Evolutionary conservation across 2,329 filamentous ascomycete genomes (phyloP).

Genomic region (Colletotrichum ledebouriae): DNA sequence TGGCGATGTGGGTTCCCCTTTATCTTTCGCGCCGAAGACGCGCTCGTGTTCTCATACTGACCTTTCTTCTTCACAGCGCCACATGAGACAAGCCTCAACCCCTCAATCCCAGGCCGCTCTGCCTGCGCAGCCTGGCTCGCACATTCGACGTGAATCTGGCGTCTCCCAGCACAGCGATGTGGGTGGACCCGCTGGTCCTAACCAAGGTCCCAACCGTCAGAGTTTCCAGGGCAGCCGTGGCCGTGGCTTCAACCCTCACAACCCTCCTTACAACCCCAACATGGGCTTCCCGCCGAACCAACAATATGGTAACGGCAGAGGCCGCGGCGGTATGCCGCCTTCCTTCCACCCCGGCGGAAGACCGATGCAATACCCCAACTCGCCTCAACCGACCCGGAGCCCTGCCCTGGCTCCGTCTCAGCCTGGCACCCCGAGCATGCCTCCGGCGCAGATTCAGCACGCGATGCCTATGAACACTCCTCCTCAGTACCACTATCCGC

Average conservation of each 20-base stretch:
- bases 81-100: slow-evolving; percentile 76
- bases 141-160: slow-evolving; percentile 84
- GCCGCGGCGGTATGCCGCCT: slow-evolving; percentile 63
- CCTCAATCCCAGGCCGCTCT: slow-evolving; percentile 70
- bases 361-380: slow-evolving; percentile 68
- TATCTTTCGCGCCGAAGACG: not conserved
- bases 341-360: slow-evolving; percentile 56
- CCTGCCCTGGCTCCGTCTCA: slow-evolving; percentile 75
- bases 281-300: slow-evolving; percentile 59
- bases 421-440: slow-evolving; percentile 79
- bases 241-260: slow-evolving; percentile 64
- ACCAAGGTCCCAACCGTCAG: slow-evolving; percentile 70
- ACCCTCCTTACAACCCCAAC: slow-evolving; percentile 57
- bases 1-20: slow-evolving; percentile 76
- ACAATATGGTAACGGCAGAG: slow-evolving; percentile 61
- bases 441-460: slow-evolving; percentile 65
- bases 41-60: slow-evolving; percentile 9
- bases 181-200: slow-evolving; percentile 71
- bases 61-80: slow-evolving; percentile 62
- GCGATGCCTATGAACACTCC: slow-evolving; percentile 74
- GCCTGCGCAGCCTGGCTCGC: slow-evolving; percentile 74
- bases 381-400: slow-evolving; percentile 75
- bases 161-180: slow-evolving; percentile 67
- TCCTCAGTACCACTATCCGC: slow-evolving; percentile 72
- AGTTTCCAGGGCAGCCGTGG: slow-evolving; percentile 66